These are phyloP conservation scores for Blastocystis sp. DNA, from an alignment of 352 stramenopile genomes.

Conservation along the genomic window DNA sequence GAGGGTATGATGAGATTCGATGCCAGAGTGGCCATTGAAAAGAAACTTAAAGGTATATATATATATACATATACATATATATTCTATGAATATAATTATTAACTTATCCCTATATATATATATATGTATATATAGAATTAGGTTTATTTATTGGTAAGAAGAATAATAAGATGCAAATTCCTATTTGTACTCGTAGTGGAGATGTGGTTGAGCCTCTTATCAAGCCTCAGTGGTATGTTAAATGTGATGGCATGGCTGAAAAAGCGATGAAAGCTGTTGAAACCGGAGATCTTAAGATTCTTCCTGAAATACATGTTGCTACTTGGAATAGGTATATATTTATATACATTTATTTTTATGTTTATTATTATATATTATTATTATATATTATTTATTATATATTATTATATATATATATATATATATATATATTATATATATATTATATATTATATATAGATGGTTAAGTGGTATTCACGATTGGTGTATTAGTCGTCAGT, in stretches of 20 bases:
- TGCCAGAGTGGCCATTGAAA: conserved; percentile 53
- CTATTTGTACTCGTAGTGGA: conserved; percentile 81
- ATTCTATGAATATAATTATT: conserved; percentile 51
- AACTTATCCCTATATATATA: conserved; percentile 46
- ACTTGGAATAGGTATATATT: conserved; percentile 52
- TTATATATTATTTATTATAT: not conserved
- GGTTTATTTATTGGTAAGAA: conserved; percentile 82
- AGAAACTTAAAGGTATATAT: conserved; percentile 48
- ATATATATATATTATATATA: not conserved
- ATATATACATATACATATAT: conserved; percentile 45
- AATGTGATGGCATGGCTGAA: conserved; percentile 77
- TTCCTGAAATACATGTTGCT: conserved; percentile 80
- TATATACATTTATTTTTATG: not conserved
- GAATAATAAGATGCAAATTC: conserved; percentile 90
- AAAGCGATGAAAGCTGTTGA: conserved; percentile 73
- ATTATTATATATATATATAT: not conserved
- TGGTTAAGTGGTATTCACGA: conserved; percentile 96
- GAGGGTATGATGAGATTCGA: conserved; percentile 81
- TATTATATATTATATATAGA: conserved; percentile 76
- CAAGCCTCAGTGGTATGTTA: conserved; percentile 97
- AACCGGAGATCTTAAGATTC: conserved; percentile 72
- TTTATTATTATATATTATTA: not conserved
- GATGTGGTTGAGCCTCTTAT: conserved; percentile 95
- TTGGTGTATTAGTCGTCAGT: conserved; percentile 92
- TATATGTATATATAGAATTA: conserved; percentile 50